Evolutionary conservation across 148 eudicot species (phyloP), one percentile per base, ranked within the genome.

Genomic region (Camellia lanceoleosa): DNA sequence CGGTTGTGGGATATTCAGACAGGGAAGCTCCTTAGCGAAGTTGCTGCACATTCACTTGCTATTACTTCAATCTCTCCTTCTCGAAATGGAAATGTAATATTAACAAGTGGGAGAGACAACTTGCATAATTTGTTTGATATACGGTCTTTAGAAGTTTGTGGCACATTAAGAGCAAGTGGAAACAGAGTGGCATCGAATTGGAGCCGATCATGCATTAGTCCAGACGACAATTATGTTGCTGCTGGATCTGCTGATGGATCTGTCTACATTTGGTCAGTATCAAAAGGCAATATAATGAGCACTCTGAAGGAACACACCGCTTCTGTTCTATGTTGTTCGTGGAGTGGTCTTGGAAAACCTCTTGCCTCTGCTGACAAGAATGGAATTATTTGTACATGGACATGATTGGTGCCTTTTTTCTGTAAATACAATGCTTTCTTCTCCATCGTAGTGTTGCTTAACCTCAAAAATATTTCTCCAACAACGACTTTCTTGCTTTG

Each of bases 161-260:
- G 90, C 69, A 93, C 92, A 0, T 79, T 93, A 42, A 89, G 93
- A 81, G 92, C 90, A 4, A 88, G 84, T 68, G 99, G 92, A 68
- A 91, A 82, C 80, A 82, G 93, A 77, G 84, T 96, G 70, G 95
- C 99, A 23, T 89, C 98, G 47, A 96, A 93, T 71, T 96, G 99
- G 99, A 96, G 99, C 84, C 79, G 99, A 73, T 96, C 99, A 0
- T 96, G 97, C 82, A 84, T 95, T 41, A 96, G 99, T 66, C 88
- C 99, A 3, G 99, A 96, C 80, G 94, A 93, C 74, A 89, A 83
- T 78, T 91, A 92, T 68, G 97, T 96, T 62, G 97, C 99, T 73
- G 92, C 98, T 73, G 99, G 99, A 46, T 93, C 98, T n/a, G 91
- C 88, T 9, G 98, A 96, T 82, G 99, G 99, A n/a, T 89, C 95